Conservation (phyloP, 2,329 filamentous ascomycete genomes). For the Fusarium dimerum region DNA sequence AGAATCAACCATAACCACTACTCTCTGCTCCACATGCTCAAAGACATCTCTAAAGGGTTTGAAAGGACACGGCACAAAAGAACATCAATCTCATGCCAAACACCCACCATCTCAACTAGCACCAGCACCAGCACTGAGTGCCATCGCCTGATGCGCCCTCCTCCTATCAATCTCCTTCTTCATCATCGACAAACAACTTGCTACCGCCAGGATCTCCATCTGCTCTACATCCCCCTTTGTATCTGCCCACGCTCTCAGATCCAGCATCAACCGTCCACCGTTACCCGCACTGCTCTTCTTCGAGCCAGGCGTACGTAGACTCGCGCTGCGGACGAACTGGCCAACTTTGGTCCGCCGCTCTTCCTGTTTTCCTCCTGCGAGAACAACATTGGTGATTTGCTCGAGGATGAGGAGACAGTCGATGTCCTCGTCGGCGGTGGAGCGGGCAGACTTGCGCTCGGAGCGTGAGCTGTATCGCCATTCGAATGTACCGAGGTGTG, state of each 20-base stretch:
- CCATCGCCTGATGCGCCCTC: constrained; percentile 50
- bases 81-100: too few species aligned
- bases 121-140: constrained; percentile 38
- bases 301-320: constrained; percentile 42
- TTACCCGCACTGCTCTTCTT: constrained; percentile 46
- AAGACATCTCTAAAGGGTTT: too few species aligned
- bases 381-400: constrained; percentile 38
- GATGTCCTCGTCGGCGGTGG: constrained; percentile 27
- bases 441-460: constrained; percentile 44
- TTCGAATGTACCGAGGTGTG: constrained; percentile 51
- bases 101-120: constrained; percentile 1
- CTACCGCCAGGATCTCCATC: constrained; percentile 53
- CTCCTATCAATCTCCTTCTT: constrained; percentile 66
- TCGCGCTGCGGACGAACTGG: constrained; percentile 44
- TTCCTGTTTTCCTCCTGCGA: constrained; percentile 29
- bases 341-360: constrained; percentile 39
- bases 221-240: constrained; percentile 37
- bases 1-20: too few species aligned
- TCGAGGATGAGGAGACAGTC: constrained; percentile 54
- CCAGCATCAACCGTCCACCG: constrained; percentile 49
- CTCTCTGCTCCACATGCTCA: too few species aligned
- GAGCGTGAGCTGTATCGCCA: constrained; percentile 56
- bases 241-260: constrained; percentile 39
- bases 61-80: too few species aligned
- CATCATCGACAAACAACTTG: constrained; percentile 61